Evolutionary conservation across 371 early-diverging fungal genomes (phyloP).

Genomic region (Batkoa obscura): DNA sequence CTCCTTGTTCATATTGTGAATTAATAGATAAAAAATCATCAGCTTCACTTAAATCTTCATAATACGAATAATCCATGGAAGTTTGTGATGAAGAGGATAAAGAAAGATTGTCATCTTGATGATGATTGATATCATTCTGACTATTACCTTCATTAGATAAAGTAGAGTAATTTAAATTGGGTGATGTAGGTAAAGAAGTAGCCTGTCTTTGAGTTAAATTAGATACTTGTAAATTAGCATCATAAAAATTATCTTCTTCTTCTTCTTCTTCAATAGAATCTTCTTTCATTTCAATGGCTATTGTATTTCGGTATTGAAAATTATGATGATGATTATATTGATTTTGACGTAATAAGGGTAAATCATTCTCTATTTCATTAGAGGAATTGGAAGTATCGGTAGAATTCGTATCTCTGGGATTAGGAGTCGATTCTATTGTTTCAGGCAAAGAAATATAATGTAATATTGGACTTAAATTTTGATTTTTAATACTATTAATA

Average conservation of each 20-base stretch:
- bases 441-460: neutral
- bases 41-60: slow-evolving; percentile 4
- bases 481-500: neutral
- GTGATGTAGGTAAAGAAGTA: neutral
- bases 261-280: no score
- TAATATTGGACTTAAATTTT: neutral
- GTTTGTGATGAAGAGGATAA: no score
- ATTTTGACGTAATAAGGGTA: no score
- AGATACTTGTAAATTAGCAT: no score
- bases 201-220: no score
- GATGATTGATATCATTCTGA: neutral
- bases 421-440: neutral
- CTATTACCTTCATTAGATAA: neutral
- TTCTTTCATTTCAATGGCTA: no score
- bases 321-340: neutral
- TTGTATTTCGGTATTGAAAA: neutral
- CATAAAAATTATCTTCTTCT: no score
- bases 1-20: neutral
- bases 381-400: neutral
- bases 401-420: neutral
- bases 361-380: no score
- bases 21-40: neutral
- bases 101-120: neutral
- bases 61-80: no score
- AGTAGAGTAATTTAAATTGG: neutral